Percentiles rank a stretch among this genome's conserved stretches.
These are phyloP conservation scores for Cordyceps cicadae DNA, from an alignment of 2,329 filamentous ascomycete genomes.

Conservation along the genomic window DNA sequence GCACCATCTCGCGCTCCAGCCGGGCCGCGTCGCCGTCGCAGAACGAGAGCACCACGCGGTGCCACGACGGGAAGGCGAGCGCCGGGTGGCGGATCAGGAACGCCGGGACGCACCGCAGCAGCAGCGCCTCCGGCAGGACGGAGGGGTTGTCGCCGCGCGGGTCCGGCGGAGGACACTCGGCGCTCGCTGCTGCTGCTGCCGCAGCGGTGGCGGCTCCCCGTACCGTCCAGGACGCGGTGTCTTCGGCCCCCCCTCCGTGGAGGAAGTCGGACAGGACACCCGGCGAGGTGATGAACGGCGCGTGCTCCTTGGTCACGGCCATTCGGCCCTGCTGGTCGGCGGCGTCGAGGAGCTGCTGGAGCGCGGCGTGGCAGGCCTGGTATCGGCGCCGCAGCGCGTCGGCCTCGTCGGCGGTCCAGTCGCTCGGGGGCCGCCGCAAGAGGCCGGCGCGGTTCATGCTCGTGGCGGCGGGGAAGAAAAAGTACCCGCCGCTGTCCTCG, in stretches of 20 bases:
- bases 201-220: too few species aligned
- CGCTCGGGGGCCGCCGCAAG: background rate
- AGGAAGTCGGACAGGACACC: background rate
- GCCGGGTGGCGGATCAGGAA: slow-evolving; percentile 33
- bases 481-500: background rate
- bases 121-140: slow-evolving; percentile 26
- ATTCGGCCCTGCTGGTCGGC: background rate
- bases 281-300: background rate
- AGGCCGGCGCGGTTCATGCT: background rate
- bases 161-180: background rate
- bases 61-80: slow-evolving; percentile 27
- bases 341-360: background rate
- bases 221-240: too few species aligned
- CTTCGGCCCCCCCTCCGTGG: too few species aligned
- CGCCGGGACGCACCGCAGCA: slow-evolving; percentile 24
- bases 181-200: too few species aligned
- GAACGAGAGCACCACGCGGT: background rate
- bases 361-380: background rate
- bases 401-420: background rate
- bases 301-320: background rate
- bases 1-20: background rate
- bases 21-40: background rate
- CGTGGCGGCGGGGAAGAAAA: background rate
- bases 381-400: background rate
- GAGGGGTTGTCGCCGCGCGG: slow-evolving; percentile 20